Evolutionary conservation across 176 grass and related monocot genomes (phyloP), one percentile per base, ranked within the genome.

Genomic region (Triticum timopheevii): DNA sequence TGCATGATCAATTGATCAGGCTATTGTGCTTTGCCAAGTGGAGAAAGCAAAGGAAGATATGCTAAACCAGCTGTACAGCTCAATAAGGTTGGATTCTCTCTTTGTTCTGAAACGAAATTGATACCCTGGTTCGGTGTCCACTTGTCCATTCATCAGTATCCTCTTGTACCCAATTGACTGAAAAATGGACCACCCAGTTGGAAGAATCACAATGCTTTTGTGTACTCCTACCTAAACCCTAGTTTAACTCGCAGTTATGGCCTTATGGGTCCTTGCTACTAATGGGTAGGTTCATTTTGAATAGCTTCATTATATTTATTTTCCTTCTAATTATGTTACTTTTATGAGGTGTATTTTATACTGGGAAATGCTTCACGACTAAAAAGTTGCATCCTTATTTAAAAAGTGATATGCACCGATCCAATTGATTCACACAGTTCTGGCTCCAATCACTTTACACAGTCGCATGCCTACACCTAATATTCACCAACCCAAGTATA

Each of bases 31-130:
- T 91, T 95, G 94, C 83, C 94, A 95, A 95, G 94, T 95, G 66
- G 94, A 95, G 42, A 95, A 93, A 87, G 87, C 94, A 52, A 95
- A 95, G 76, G 94, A 95, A 87, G 91, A 95, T 86, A 95, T 95
- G 94, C 87, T 95, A 13, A 95, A 91, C 52, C 89, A 95, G 77
- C 82, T 95, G 13, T 95, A 93, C 74, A 93, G 78, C 84, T 93
- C 87, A 61, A 62, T 95, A 91, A 95, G 94, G 94, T 95, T 86
- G 10, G 86, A 65, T 86, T 73, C 76, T 72, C 27, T 78, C 6
- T 69, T 75, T 85, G 17, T 85, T 19, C 19, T n/a, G 17, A 85
- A 85, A 66, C 56, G 65, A 80, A 84, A 65, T 89, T 22, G 39
- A 13, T 50, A 27, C 10, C 3, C 8, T 84, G 9, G 38, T 80